Percentiles rank a stretch among this genome's conserved stretches.
These are phyloP conservation scores for Hymenoscyphus albidus DNA, from an alignment of 2,329 filamentous ascomycete genomes.

Conservation along the genomic window DNA sequence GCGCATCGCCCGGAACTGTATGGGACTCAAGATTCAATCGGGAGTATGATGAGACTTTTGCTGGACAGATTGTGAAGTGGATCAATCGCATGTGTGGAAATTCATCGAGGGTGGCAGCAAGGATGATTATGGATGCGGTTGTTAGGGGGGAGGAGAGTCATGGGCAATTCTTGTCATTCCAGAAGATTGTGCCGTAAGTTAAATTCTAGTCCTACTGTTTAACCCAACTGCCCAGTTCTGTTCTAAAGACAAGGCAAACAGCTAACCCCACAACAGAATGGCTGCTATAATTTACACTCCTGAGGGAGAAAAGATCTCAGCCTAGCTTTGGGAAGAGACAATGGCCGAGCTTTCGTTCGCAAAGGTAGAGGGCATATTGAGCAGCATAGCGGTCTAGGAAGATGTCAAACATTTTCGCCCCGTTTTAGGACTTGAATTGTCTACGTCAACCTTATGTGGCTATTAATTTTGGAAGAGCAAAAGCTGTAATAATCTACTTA, in stretches of 20 bases:
- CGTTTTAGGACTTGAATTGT: too few species aligned
- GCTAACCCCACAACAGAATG: not conserved
- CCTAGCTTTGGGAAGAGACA: constrained; percentile 13
- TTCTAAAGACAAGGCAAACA: not conserved
- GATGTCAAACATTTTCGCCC: too few species aligned
- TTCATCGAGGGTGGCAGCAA: constrained; percentile 6
- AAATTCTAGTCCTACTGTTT: not conserved
- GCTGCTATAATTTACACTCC: constrained; percentile 11
- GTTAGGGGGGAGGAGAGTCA: constrained; percentile 7
- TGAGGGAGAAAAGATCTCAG: not conserved
- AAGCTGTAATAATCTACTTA: too few species aligned
- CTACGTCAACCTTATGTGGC: too few species aligned
- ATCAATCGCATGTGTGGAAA: constrained; percentile 11
- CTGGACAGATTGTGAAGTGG: not conserved
- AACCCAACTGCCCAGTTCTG: not conserved
- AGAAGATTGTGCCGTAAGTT: constrained; percentile 14
- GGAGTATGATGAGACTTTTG: not conserved
- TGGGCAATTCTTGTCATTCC: constrained; percentile 15
- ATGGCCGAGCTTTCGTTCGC: constrained; percentile 17
- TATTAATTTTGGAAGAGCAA: too few species aligned
- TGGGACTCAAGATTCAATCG: constrained; percentile 3
- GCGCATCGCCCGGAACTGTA: constrained; percentile 10
- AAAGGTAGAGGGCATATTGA: not conserved
- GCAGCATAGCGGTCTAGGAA: too few species aligned
- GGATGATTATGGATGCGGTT: constrained; percentile 12